phyloP scores from a whole-genome alignment of 768 basidiomycete genomes.

The Pleurotus tuber-regium region DNA sequence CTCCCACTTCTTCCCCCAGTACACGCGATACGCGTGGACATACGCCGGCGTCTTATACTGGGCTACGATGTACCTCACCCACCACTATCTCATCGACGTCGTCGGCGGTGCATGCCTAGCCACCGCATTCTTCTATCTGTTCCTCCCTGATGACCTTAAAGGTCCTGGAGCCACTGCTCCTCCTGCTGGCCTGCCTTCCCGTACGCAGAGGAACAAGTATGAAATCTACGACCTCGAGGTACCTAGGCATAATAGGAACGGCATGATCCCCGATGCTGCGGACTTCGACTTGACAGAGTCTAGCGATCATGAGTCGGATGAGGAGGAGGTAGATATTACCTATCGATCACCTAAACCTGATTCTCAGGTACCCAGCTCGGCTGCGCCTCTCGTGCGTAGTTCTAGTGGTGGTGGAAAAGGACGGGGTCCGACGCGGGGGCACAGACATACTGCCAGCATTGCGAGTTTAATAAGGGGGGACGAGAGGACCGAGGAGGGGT shows the following conservation, averaged over 20 bases:
- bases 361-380: conserved; percentile 28
- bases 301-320: conserved; percentile 53
- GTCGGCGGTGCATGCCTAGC: conserved; percentile 92
- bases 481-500: conserved; percentile 75
- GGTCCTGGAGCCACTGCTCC: conserved; percentile 48
- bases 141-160: conserved; percentile 79
- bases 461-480: conserved; percentile 78
- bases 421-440: conserved; percentile 33
- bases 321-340: conserved; percentile 65
- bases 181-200: conserved; percentile 38
- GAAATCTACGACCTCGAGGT: conserved; percentile 76
- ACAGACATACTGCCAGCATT: conserved; percentile 82
- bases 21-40: conserved; percentile 66
- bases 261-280: conserved; percentile 38
- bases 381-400: conserved; percentile 29
- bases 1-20: conserved; percentile 89
- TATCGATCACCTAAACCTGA: conserved; percentile 63
- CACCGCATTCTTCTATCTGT: conserved; percentile 81
- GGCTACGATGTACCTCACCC: conserved; percentile 98
- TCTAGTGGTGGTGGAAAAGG: conserved; percentile 10
- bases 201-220: conserved; percentile 56
- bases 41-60: conserved; percentile 91
- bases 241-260: conserved; percentile 30
- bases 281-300: conserved; percentile 57
- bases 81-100: conserved; percentile 98